These are phyloP conservation scores for Myxozyma mucilagina DNA, from an alignment of 805 yeast genomes.

Conservation along the genomic window DNA sequence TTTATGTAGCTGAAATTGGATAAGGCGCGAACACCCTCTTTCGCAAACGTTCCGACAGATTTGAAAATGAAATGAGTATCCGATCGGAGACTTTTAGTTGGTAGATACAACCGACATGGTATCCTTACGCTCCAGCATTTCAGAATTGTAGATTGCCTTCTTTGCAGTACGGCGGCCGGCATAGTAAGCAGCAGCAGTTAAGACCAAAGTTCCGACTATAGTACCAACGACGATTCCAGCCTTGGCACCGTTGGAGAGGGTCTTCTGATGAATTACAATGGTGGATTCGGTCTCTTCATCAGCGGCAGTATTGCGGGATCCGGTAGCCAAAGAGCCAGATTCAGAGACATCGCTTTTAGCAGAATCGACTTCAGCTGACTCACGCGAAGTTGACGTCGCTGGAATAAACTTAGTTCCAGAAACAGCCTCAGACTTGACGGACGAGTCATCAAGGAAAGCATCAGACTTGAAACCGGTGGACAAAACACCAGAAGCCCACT, in stretches of 20 bases:
- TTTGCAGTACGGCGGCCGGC: constrained; percentile 4
- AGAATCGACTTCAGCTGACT: no score
- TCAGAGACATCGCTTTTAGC: no score
- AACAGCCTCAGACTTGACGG: constrained; percentile 9
- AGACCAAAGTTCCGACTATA: constrained; percentile 4
- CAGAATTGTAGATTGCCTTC: no score
- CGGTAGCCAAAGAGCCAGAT: no score
- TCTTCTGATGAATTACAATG: no score
- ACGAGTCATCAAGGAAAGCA: constrained; percentile 1
- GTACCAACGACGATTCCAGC: constrained; percentile 16
- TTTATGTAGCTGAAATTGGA: no score
- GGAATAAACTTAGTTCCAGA: constrained; percentile 5
- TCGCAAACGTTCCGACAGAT: no score
- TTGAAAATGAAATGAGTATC: no score
- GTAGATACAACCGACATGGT: no score
- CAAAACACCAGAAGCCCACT: constrained; percentile 7
- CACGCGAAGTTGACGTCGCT: not conserved
- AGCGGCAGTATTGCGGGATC: not conserved
- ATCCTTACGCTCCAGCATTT: no score
- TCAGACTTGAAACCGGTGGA: not conserved
- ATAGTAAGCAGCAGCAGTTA: constrained; percentile 3
- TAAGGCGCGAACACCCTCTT: no score
- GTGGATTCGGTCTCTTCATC: not conserved
- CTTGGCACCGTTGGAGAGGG: constrained; percentile 1
- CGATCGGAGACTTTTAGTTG: no score